Evolutionary conservation across 495 filamentous ascomycete species (phyloP).

Genomic region (Evernia prunastri): DNA sequence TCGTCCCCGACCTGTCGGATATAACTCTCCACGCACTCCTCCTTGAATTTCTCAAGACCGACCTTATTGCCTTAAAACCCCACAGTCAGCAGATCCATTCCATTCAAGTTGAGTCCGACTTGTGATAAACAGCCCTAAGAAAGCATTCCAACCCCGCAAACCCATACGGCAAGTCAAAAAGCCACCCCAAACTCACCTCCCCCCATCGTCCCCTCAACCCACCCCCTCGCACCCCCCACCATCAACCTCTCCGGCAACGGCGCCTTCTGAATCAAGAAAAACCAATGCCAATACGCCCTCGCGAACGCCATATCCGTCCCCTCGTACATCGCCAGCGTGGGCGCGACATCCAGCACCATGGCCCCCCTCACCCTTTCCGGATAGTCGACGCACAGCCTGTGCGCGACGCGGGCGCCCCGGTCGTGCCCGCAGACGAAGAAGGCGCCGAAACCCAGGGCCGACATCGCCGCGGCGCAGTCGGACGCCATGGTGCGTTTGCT

Average conservation of each 20-base stretch:
- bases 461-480: constrained; percentile 34
- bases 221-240: constrained; percentile 21
- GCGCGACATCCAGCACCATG: constrained; percentile 37
- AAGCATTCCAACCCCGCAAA: not conserved
- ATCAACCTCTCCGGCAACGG: constrained; percentile 37
- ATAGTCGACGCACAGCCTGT: constrained; percentile 35
- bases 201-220: constrained; percentile 27
- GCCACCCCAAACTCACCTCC: too few species aligned
- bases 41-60: constrained; percentile 23
- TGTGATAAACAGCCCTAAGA: too few species aligned
- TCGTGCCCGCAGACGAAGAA: constrained; percentile 37
- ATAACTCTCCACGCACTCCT: constrained; percentile 29
- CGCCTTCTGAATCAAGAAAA: constrained; percentile 35
- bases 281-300: constrained; percentile 40
- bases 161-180: too few species aligned
- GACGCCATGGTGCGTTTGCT: constrained; percentile 34
- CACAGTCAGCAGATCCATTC: too few species aligned
- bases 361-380: constrained; percentile 28
- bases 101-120: too few species aligned
- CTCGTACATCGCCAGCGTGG: constrained; percentile 36
- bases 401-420: constrained; percentile 38
- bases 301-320: constrained; percentile 31
- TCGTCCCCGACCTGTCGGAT: constrained; percentile 27
- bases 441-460: constrained; percentile 22
- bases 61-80: too few species aligned